These are phyloP conservation scores for Helotiales sp. DNA, from an alignment of 2,329 filamentous ascomycete genomes.

Conservation along the genomic window DNA sequence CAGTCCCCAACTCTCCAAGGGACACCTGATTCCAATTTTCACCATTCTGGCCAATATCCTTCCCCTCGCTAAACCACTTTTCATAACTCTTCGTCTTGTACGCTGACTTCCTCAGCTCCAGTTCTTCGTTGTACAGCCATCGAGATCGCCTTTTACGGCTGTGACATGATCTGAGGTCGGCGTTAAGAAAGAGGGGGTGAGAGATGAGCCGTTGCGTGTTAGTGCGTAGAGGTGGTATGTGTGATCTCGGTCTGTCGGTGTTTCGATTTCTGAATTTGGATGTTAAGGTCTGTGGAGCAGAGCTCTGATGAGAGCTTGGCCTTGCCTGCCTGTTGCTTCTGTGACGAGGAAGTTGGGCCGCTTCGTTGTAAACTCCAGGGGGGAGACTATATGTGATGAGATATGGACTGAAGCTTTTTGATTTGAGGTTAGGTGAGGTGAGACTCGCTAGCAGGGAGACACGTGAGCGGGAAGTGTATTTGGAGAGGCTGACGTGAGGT, in stretches of 20 bases:
- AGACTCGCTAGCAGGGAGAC: background rate
- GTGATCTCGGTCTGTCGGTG: background rate
- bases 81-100: slow-evolving; percentile 28
- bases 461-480: background rate
- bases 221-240: slow-evolving; percentile 55
- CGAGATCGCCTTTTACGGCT: slow-evolving; percentile 59
- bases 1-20: slow-evolving; percentile 23
- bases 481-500: background rate
- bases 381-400: background rate
- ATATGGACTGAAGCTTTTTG: too few relatives aligned
- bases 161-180: slow-evolving; percentile 39
- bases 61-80: slow-evolving; percentile 24
- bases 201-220: slow-evolving; percentile 53
- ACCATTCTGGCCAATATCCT: slow-evolving; percentile 1
- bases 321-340: slow-evolving; percentile 50
- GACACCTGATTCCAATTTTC: slow-evolving; percentile 26
- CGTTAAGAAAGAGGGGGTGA: slow-evolving; percentile 47
- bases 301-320: slow-evolving; percentile 44
- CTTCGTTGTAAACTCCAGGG: background rate
- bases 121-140: slow-evolving; percentile 42
- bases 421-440: background rate
- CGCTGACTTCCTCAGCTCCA: slow-evolving; percentile 21
- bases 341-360: slow-evolving; percentile 43
- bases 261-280: background rate
- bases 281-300: slow-evolving; percentile 32